Conservation (phyloP, 495 filamentous ascomycete species). For the Talaromyces stipitatus region DNA sequence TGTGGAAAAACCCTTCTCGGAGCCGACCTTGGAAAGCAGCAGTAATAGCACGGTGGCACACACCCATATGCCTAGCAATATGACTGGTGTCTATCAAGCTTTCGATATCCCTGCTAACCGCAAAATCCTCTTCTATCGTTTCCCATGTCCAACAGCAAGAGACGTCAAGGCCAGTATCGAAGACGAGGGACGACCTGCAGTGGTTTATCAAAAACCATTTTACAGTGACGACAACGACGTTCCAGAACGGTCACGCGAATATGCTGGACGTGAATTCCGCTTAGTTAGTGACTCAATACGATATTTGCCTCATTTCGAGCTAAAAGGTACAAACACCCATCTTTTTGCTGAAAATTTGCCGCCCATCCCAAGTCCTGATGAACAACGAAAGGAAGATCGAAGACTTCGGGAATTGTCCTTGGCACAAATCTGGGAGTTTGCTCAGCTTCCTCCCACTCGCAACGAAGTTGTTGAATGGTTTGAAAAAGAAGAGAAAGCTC, state of each 20-base stretch:
- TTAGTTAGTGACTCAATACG: conserved; percentile 66
- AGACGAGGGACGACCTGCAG: conserved; percentile 34
- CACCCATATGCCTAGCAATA: not conserved
- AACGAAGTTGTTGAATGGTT: conserved; percentile 68
- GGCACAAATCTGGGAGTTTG: conserved; percentile 34
- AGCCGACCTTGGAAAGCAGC: not conserved
- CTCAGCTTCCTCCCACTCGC: conserved; percentile 56
- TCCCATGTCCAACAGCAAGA: conserved; percentile 17
- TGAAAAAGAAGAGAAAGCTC: conserved; percentile 14
- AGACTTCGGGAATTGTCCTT: conserved; percentile 32
- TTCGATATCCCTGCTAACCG: conserved; percentile 21
- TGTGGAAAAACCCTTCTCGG: not conserved
- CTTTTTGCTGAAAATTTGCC: conserved; percentile 37
- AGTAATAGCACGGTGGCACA: not conserved
- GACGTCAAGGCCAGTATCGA: conserved; percentile 24
- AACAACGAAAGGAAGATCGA: conserved; percentile 42
- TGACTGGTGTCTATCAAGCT: conserved; percentile 16
- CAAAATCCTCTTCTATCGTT: conserved; percentile 18
- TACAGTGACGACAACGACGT: conserved; percentile 86
- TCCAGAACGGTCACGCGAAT: conserved; percentile 69
- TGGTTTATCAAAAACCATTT: conserved; percentile 79
- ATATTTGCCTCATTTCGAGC: conserved; percentile 74
- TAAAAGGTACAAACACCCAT: conserved; percentile 47
- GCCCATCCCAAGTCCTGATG: conserved; percentile 23
- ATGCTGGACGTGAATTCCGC: conserved; percentile 82